Evolutionary conservation across 805 yeast species (phyloP).

Genomic region (Candida ovalis): DNA sequence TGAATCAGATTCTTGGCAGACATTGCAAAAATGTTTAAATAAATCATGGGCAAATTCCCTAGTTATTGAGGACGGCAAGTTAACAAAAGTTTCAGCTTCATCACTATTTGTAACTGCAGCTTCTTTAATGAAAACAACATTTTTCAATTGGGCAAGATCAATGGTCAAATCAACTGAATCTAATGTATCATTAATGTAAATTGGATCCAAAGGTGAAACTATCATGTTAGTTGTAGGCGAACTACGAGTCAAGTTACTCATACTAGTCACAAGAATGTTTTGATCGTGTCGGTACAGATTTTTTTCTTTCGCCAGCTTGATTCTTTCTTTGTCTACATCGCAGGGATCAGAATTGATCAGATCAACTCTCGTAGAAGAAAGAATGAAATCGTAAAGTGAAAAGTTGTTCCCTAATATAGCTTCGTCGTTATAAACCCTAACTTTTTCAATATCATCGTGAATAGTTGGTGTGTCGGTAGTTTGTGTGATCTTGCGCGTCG

Average conservation of each 20-base stretch:
- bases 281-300: not conserved
- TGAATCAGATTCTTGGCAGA: not conserved
- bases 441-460: conserved; percentile 4
- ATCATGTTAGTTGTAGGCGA: not conserved
- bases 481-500: not conserved
- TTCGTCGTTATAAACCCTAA: conserved; percentile 5
- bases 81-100: conserved; percentile 2
- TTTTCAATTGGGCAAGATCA: conserved; percentile 7
- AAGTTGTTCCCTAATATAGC: conserved; percentile 1
- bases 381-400: conserved; percentile 6
- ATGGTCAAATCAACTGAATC: conserved; percentile 8
- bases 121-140: conserved; percentile 12
- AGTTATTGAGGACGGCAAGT: conserved; percentile 12
- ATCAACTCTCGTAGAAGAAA: conserved; percentile 8
- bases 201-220: not conserved
- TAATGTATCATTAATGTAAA: not conserved
- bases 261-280: not conserved
- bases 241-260: not conserved
- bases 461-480: conserved; percentile 3
- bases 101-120: conserved; percentile 10
- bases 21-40: conserved; percentile 10
- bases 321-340: conserved; percentile 1
- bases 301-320: not conserved
- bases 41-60: conserved; percentile 9
- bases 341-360: not conserved